These are phyloP conservation scores for Camelina neglecta DNA, from an alignment of 345 rosid genomes.

Conservation along the genomic window DNA sequence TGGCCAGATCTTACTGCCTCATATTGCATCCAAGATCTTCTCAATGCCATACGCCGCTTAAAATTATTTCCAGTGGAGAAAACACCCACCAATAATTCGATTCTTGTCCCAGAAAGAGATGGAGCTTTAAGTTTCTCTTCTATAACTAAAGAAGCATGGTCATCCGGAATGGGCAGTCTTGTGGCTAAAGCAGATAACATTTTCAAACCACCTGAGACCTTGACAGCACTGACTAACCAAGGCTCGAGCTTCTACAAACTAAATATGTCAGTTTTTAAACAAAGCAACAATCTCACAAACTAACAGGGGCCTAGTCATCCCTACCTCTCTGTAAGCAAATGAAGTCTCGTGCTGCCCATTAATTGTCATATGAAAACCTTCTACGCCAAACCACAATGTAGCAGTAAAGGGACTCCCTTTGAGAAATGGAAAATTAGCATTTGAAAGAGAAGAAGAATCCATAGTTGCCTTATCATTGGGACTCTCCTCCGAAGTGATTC, in stretches of 20 bases:
- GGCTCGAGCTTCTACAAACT: conserved; percentile 79
- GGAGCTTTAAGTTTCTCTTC: conserved; percentile 83
- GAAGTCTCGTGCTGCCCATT: conserved; percentile 91
- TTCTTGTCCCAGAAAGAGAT: conserved; percentile 48
- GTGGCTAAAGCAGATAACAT: conserved; percentile 68
- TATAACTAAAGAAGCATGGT: conserved; percentile 56
- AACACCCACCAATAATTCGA: conserved; percentile 72
- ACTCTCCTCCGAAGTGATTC: conserved; percentile 55
- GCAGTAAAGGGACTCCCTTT: conserved; percentile 79
- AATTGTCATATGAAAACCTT: conserved; percentile 91
- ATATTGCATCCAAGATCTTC: conserved; percentile 95
- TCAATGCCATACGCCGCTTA: conserved; percentile 85
- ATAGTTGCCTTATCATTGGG: conserved; percentile 38
- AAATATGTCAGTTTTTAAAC: neutral
- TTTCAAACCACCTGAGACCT: conserved; percentile 64
- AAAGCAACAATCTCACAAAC: conserved; percentile 17
- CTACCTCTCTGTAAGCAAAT: conserved; percentile 80
- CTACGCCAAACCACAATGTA: conserved; percentile 76
- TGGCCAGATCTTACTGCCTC: conserved; percentile 70
- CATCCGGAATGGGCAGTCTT: conserved; percentile 78
- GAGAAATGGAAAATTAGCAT: conserved; percentile 72
- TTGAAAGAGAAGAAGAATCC: conserved; percentile 54
- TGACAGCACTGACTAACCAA: conserved; percentile 68
- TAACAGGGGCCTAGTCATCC: conserved; percentile 26
- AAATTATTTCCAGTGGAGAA: conserved; percentile 94